phyloP scores from a whole-genome alignment of 352 stramenopile species.

The Phytophthora agathidicida region DNA sequence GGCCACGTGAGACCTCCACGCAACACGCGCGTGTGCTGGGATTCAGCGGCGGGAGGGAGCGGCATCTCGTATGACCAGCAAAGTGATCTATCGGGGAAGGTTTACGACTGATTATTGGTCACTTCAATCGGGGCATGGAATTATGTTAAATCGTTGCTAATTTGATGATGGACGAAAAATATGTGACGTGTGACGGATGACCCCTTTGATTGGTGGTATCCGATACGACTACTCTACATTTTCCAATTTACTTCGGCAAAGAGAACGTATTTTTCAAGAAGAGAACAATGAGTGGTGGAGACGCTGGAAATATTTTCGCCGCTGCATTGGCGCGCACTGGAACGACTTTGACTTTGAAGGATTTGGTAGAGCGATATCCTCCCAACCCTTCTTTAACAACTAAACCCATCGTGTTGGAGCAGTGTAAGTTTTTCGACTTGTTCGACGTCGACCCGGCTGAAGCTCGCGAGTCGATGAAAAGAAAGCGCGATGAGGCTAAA shows the following conservation, averaged over 20 bases:
- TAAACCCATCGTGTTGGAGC: constrained; percentile 3
- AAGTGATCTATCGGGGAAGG: neutral
- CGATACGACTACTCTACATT: too few species aligned
- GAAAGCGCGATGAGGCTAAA: neutral
- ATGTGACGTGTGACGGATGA: constrained; percentile 11
- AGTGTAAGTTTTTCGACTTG: constrained; percentile 19
- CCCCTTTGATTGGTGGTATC: too few species aligned
- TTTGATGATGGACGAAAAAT: neutral
- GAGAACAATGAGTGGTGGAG: too few species aligned
- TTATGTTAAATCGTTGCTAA: neutral
- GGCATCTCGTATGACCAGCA: too few species aligned
- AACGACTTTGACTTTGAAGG: too few species aligned
- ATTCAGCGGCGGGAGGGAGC: neutral
- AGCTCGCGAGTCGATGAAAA: neutral
- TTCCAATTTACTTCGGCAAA: constrained; percentile 2
- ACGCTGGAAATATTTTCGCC: too few species aligned
- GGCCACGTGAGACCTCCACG: constrained; percentile 52
- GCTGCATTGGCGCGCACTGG: too few species aligned
- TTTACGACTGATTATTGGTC: neutral
- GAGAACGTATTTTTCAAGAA: too few species aligned
- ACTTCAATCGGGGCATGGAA: constrained; percentile 13
- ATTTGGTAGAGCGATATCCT: too few species aligned
- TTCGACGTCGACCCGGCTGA: constrained; percentile 22
- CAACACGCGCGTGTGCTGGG: constrained; percentile 20
- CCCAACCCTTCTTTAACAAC: too few species aligned